Percentiles rank a stretch among this genome's conserved stretches.
Evolutionary conservation across 495 filamentous ascomycete genomes (phyloP).

Genomic region (Hypoxylon lenormandii): DNA sequence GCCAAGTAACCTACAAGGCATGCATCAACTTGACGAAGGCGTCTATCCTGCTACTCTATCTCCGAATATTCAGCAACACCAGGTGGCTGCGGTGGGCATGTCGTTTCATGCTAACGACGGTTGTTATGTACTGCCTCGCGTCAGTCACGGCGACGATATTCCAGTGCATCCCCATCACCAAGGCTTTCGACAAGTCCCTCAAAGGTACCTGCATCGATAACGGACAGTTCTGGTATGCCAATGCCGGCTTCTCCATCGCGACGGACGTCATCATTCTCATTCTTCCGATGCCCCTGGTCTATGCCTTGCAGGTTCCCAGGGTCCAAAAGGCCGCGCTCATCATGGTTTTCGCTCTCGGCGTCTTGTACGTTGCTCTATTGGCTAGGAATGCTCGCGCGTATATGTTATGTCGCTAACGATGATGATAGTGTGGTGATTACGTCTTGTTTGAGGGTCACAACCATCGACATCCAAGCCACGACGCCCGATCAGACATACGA

Average conservation of each 20-base stretch:
- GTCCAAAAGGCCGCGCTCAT: conserved; percentile 66
- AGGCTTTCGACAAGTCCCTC: conserved; percentile 65
- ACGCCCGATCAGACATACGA: conserved; percentile 48
- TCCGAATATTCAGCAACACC: conserved; percentile 50
- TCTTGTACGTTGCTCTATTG: conserved; percentile 50
- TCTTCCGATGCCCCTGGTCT: conserved; percentile 68
- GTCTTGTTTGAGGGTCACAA: conserved; percentile 48
- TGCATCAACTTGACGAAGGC: conserved; percentile 52
- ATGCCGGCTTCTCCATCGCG: conserved; percentile 66
- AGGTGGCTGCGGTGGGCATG: conserved; percentile 50
- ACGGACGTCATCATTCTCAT: conserved; percentile 68
- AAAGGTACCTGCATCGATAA: conserved; percentile 65
- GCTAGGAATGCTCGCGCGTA: background rate
- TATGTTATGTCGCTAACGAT: conserved; percentile 14
- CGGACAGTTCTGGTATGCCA: conserved; percentile 61
- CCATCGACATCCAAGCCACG: conserved; percentile 46
- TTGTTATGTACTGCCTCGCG: conserved; percentile 47
- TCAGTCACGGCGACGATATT: conserved; percentile 57
- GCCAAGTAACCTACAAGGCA: conserved; percentile 52
- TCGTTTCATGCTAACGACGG: conserved; percentile 32
- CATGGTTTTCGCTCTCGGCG: conserved; percentile 68
- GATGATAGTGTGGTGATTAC: conserved; percentile 48
- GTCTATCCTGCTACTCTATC: conserved; percentile 55
- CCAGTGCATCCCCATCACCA: conserved; percentile 66
- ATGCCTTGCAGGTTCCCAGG: conserved; percentile 61